Conservation (phyloP, 2,329 filamentous ascomycete genomes). For the Aspergillus unguis region DNA sequence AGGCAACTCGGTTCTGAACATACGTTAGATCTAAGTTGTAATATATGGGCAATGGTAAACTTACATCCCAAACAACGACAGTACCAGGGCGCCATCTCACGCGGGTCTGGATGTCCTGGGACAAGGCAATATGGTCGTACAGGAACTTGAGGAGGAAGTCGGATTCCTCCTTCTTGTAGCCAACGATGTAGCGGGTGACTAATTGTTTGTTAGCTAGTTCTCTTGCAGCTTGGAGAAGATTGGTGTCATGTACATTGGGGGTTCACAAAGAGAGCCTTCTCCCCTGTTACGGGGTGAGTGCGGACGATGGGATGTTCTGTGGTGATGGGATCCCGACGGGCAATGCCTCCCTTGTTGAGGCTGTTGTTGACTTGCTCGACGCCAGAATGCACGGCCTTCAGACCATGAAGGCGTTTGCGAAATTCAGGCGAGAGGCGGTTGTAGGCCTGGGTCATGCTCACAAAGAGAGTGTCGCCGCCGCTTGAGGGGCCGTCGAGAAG, state of each 20-base stretch:
- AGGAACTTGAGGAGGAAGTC: constrained; percentile 74
- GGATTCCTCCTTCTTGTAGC: constrained; percentile 82
- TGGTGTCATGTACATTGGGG: constrained; percentile 61
- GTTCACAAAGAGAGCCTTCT: constrained; percentile 81
- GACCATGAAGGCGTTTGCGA: constrained; percentile 72
- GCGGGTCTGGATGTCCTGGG: constrained; percentile 68
- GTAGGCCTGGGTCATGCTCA: constrained; percentile 76
- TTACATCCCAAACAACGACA: constrained; percentile 76
- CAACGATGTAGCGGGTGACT: constrained; percentile 78
- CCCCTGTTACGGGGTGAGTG: constrained; percentile 72
- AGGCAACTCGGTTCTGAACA: constrained; percentile 65
- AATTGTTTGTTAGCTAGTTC: background rate
- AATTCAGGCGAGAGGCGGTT: constrained; percentile 74
- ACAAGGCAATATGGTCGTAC: constrained; percentile 69
- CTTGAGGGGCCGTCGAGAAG: constrained; percentile 75
- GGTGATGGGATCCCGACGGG: constrained; percentile 70
- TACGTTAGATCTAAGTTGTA: background rate
- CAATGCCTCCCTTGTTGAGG: constrained; percentile 63
- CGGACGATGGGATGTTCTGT: constrained; percentile 74
- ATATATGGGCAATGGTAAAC: constrained; percentile 16
- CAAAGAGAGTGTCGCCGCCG: constrained; percentile 83
- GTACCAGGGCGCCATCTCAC: constrained; percentile 77
- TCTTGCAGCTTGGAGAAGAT: no score
- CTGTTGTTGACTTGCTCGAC: constrained; percentile 74
- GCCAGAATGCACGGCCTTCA: constrained; percentile 77